Percentiles rank a stretch among this genome's conserved stretches.
Conservation (phyloP, 345 rosid genomes). For the Ailanthus altissimus region DNA sequence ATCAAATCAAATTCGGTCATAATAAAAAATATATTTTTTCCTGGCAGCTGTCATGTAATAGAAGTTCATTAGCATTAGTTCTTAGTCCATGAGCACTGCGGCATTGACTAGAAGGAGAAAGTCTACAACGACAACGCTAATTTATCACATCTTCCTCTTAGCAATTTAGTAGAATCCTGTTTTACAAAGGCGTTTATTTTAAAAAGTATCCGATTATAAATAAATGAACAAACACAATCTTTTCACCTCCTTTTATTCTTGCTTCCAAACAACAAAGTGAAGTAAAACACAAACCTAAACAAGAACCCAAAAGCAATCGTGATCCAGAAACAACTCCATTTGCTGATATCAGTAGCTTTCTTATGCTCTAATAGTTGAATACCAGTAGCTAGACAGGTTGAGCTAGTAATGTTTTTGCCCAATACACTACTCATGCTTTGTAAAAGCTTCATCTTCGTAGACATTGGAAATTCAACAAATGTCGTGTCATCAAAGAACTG, state of each 20-base stretch:
- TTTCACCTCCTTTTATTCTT: slow-evolving; percentile 36
- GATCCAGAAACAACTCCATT: slow-evolving; percentile 43
- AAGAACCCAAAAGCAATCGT: slow-evolving; percentile 37
- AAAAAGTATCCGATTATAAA: too few relatives aligned
- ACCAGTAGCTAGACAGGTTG: slow-evolving; percentile 32
- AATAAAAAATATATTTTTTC: too few relatives aligned
- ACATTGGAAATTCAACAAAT: slow-evolving; percentile 11
- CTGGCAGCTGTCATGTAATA: too few relatives aligned
- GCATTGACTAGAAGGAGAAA: too few relatives aligned
- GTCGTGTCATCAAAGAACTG: slow-evolving; percentile 39
- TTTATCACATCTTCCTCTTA: too few relatives aligned
- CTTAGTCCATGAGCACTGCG: too few relatives aligned
- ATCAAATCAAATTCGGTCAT: too few relatives aligned
- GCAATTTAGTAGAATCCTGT: too few relatives aligned
- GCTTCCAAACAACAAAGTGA: slow-evolving; percentile 36
- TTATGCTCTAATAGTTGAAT: slow-evolving; percentile 22
- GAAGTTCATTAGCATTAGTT: too few relatives aligned
- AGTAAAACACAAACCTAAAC: slow-evolving; percentile 36
- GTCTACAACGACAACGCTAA: too few relatives aligned
- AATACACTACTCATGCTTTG: slow-evolving; percentile 28
- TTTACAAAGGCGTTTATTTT: too few relatives aligned
- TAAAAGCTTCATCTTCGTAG: slow-evolving; percentile 28
- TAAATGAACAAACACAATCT: too few relatives aligned
- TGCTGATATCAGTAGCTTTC: slow-evolving; percentile 31
- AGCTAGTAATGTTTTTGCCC: slow-evolving; percentile 30